phyloP scores from a whole-genome alignment of 192 early-diverging fungal genomes.

The Linnemannia exigua region DNA sequence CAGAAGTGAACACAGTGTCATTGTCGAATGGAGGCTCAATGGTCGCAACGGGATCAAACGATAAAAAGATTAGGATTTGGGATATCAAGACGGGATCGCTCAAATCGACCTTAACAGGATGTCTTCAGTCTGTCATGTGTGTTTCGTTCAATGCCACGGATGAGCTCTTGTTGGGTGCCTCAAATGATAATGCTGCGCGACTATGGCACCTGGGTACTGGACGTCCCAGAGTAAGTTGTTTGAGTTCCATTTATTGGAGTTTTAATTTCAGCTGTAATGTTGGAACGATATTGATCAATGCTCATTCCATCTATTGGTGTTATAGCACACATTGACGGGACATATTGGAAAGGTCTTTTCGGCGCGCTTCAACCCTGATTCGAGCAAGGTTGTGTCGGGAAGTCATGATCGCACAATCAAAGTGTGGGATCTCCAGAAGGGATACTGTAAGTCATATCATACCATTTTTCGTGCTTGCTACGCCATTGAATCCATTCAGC shows the following conservation, averaged over 20 bases:
- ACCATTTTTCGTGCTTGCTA: background rate
- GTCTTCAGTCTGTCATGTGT: conserved; percentile 88
- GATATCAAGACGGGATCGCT: conserved; percentile 80
- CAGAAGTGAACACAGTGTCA: conserved; percentile 88
- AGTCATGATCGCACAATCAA: conserved; percentile 98
- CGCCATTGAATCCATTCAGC: background rate
- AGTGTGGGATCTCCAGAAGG: conserved; percentile 93
- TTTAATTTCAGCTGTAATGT: background rate
- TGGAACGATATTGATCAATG: background rate
- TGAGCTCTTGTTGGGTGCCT: conserved; percentile 82
- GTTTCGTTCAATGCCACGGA: conserved; percentile 79
- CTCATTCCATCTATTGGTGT: background rate
- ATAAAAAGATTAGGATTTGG: conserved; percentile 84
- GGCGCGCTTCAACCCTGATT: conserved; percentile 86
- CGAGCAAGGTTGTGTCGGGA: conserved; percentile 88
- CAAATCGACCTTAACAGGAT: conserved; percentile 79
- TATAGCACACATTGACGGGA: conserved; percentile 91
- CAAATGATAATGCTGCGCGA: conserved; percentile 92
- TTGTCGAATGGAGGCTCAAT: conserved; percentile 76
- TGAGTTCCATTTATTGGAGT: background rate
- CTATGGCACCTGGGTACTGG: conserved; percentile 88
- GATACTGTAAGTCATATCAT: conserved; percentile 76
- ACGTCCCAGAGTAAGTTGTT: conserved; percentile 69
- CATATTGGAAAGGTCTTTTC: conserved; percentile 95
- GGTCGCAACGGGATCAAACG: conserved; percentile 86